Percentiles rank a stretch among this genome's conserved stretches.
Evolutionary conservation across 176 grass and related monocot genomes (phyloP).

Genomic region (Aegilops speltoides): DNA sequence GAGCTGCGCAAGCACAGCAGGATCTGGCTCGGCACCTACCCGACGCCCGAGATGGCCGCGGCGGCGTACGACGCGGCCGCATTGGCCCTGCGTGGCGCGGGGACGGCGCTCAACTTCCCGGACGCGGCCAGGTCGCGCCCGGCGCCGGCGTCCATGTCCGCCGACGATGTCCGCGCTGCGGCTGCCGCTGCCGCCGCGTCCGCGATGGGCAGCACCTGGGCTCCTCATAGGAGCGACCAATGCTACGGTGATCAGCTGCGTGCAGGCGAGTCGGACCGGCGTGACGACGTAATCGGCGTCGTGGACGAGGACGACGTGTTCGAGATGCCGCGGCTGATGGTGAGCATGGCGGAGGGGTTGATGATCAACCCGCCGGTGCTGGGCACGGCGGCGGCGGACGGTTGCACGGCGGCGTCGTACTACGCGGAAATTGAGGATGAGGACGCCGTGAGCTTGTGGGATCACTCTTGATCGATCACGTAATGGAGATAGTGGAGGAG

Average conservation of each 20-base stretch:
- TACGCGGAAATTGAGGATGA: constrained; percentile 18
- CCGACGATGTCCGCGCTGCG: constrained; percentile 43
- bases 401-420: not conserved
- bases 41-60: constrained; percentile 70
- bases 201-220: not conserved
- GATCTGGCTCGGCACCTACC: constrained; percentile 73
- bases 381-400: not conserved
- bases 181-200: constrained; percentile 31
- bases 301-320: constrained; percentile 72
- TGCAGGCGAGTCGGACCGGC: not conserved
- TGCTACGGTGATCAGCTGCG: not conserved
- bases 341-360: constrained; percentile 70
- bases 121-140: constrained; percentile 26
- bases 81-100: constrained; percentile 52
- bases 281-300: not conserved
- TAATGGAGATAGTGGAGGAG: constrained; percentile 22
- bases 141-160: constrained; percentile 26
- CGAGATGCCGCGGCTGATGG: constrained; percentile 61
- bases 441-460: constrained; percentile 60
- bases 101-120: constrained; percentile 63
- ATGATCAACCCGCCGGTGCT: constrained; percentile 65
- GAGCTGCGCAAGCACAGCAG: constrained; percentile 73
- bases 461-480: constrained; percentile 47
- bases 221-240: not conserved
- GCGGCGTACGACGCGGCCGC: constrained; percentile 63